These are phyloP conservation scores for Urtica urens DNA, from an alignment of 306 rosid species.

Conservation along the genomic window DNA sequence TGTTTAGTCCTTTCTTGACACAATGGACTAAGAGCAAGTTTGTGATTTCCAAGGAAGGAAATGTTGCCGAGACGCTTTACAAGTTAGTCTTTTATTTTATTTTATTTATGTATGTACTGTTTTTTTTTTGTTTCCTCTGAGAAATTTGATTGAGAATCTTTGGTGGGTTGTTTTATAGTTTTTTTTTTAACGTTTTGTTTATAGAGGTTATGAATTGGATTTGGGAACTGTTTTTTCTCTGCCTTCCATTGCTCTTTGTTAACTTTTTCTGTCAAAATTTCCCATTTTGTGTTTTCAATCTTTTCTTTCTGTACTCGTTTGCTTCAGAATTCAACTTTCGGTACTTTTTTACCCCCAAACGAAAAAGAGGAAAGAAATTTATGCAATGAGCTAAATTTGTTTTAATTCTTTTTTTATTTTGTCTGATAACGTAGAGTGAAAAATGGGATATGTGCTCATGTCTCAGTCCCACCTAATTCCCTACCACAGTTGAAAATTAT, in stretches of 20 bases:
- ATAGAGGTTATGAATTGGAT: neutral
- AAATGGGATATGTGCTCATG: too few relatives aligned
- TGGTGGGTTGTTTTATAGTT: neutral
- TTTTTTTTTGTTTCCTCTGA: neutral
- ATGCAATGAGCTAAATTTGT: too few relatives aligned
- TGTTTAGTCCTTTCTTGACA: conserved; percentile 89
- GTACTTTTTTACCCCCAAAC: neutral
- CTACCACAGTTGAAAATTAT: too few relatives aligned
- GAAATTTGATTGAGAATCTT: conserved; percentile 13
- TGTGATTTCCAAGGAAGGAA: conserved; percentile 89
- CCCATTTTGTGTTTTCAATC: conserved; percentile 4
- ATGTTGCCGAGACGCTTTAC: conserved; percentile 82
- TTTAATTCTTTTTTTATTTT: neutral
- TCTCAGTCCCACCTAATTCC: too few relatives aligned
- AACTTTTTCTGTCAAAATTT: neutral
- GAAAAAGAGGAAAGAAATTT: neutral
- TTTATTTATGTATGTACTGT: neutral
- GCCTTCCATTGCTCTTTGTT: too few relatives aligned
- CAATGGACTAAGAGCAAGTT: conserved; percentile 96
- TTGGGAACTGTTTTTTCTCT: too few relatives aligned
- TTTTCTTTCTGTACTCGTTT: neutral
- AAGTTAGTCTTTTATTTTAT: conserved; percentile 35
- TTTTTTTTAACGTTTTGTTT: conserved; percentile 1
- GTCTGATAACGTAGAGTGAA: neutral
- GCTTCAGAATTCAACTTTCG: neutral